phyloP scores from a whole-genome alignment of 176 grass and related monocot species.

The Triticum monococcum region DNA sequence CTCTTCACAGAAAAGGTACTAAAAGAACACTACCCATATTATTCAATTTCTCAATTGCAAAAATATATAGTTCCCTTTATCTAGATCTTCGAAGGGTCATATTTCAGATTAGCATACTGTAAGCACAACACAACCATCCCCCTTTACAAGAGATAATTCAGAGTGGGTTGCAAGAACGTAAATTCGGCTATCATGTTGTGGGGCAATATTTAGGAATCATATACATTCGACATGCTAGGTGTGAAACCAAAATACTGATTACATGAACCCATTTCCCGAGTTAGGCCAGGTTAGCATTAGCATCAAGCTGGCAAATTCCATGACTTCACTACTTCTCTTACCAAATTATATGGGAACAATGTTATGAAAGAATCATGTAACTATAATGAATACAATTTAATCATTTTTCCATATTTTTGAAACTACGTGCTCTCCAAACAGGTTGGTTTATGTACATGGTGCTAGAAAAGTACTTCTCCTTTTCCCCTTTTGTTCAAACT shows the following conservation, averaged over 20 bases:
- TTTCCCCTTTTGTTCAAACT: background rate
- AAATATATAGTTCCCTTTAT: background rate
- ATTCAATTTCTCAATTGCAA: background rate
- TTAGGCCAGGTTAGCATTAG: background rate
- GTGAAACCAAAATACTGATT: background rate
- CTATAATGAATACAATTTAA: background rate
- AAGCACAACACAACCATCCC: background rate
- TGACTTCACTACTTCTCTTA: background rate
- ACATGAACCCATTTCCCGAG: background rate
- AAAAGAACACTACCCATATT: background rate
- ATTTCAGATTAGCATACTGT: background rate
- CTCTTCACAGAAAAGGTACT: conserved; percentile 15
- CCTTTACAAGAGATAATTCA: background rate
- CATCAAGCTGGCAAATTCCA: background rate
- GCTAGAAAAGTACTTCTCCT: background rate
- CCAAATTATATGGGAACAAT: background rate
- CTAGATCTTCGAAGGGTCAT: background rate
- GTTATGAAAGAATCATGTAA: background rate
- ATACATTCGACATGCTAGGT: background rate
- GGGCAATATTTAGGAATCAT: background rate
- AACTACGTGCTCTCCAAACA: background rate
- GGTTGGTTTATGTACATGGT: background rate
- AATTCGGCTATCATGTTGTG: background rate
- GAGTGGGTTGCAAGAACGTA: background rate
- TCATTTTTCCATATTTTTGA: background rate